Base-by-base conservation (phyloP, 352 stramenopile species). In the Halophytophthora batemanensis region DNA sequence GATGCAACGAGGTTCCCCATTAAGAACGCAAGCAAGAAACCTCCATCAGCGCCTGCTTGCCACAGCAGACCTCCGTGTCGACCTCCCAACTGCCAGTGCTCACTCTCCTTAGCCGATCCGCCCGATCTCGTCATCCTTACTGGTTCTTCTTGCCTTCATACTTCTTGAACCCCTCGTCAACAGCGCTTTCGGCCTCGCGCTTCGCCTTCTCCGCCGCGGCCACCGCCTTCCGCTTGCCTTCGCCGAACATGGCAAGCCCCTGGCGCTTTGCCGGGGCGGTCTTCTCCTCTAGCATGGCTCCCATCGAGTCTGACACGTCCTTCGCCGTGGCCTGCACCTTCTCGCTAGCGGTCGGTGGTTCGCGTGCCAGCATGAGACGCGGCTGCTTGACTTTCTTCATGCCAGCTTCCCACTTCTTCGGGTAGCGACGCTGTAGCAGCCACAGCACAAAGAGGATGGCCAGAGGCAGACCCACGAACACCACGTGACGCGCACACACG, bases 341-440 rank as follows among this genome's bases (percentile, higher is more conserved):
- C n/a, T 72, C 59, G 37, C 17, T 57, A 12, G 53, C 48, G n/a
- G n/a, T n/a, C 25, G 61, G 50, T 56, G 71, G 51, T 29, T 82
- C 77, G 33, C 61, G 67, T 39, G 69, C 66, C 42, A 90, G 36
- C 22, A 64, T 66, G 31, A 67, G 60, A 23, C 73, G 66, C 43
- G 83, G 73, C 29, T 54, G 51, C 35, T 69, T 60, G 17, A 90
- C 61, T 47, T 68, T 77, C 45, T 80, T 66, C 59, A 87, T 69
- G 34, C 67, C 56, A 0, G 70, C 70, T 2, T 75, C 73, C 77
- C 77, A 90, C 44, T 78, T 74, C 44, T 88, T 81, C 25, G 80
- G 77, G 57, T 88, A 84, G 21, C 69, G 77, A 21, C 77, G 77
- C 39, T 77, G 80, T 21, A 83, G 38, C 45, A 83, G 49, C 28